A percentile compares a stretch with the other conserved stretches of the same genome.
Evolutionary conservation across 164 flowering plant genomes (phyloP).

Genomic region (Saururus chinensis): DNA sequence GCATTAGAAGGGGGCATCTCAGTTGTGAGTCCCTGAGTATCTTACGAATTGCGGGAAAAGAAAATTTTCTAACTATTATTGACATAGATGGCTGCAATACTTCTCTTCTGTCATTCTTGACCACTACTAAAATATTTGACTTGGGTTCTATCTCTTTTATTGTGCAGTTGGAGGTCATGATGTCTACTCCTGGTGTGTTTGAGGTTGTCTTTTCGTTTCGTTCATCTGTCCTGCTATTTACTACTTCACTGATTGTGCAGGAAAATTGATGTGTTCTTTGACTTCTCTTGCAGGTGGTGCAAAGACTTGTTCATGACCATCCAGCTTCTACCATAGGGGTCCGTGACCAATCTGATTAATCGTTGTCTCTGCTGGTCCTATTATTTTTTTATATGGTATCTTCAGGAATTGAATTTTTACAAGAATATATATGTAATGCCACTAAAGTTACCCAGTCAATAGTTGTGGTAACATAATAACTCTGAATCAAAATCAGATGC

Average conservation of each 20-base stretch:
- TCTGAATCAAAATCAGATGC: not conserved
- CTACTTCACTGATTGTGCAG: not conserved
- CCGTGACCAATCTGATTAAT: not conserved
- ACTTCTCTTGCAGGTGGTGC: slow-evolving; percentile 33
- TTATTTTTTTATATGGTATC: not conserved
- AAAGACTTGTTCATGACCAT: slow-evolving; percentile 39
- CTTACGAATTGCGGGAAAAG: too few species aligned
- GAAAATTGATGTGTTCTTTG: not conserved
- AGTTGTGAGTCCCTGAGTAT: slow-evolving; percentile 37
- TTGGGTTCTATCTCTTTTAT: slow-evolving; percentile 4
- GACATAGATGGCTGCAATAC: not conserved
- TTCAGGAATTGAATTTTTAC: not conserved
- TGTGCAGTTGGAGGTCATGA: slow-evolving; percentile 64
- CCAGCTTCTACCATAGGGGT: slow-evolving; percentile 55
- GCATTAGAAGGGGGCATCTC: slow-evolving; percentile 64
- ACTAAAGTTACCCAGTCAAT: not conserved
- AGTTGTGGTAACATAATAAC: not conserved
- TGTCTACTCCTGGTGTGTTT: slow-evolving; percentile 70
- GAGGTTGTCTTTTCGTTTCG: slow-evolving; percentile 35
- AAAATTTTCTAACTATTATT: not conserved
- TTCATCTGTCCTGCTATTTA: too few species aligned
- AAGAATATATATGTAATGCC: not conserved
- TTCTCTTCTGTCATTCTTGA: not conserved
- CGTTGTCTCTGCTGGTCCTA: not conserved
- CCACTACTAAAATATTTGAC: not conserved